Evolutionary conservation across 176 grass and related monocot genomes (phyloP), one percentile per base, ranked within the genome.

Genomic region (Oryza brachyantha): DNA sequence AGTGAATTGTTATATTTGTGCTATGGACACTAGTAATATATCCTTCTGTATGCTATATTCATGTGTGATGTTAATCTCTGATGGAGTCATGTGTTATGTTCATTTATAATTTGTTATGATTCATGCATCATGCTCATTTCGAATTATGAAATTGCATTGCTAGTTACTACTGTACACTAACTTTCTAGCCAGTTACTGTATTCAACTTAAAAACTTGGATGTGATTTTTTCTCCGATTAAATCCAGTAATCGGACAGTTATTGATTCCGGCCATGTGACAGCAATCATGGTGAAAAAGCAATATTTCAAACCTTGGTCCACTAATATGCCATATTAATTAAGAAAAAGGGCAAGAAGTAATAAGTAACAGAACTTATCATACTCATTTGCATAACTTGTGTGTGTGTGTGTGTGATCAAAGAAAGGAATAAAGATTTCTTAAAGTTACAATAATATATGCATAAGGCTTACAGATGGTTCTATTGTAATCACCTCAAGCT

Each of bases 381-480:
- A 24, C 35, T 39, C 19, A 69, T 39, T 69, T 69, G 52, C 35
- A 28, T 39, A 61, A 29, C 35, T 39, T 70, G 60, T 34, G n/a
- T n/a, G n/a, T n/a, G n/a, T n/a, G n/a, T n/a, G n/a, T n/a, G n/a
- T n/a, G n/a, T 34, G 63, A 70, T 82, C 26, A 72, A 84, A 74
- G 7, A 48, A 84, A 58, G 36, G 17, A 68, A 59, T n/a, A 31
- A 63, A 17, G 5, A 67, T 32, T 68, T 70, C 32, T 59, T 72
- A 63, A 9, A 21, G 17, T 55, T 55, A 55, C 50, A 55, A 16
- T 55, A 55, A 55, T 2, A 55, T 39, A 65, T 5, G 26, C 42
- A 68, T 52, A 77, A 84, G 66, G 61, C 91, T 85, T 83, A 93
- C 91, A 72, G 45, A 36, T 82, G 54, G 27, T 31, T 67, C 68